Base-by-base conservation (phyloP, 129 eudicot species). In the Flaveria sonorensis region DNA sequence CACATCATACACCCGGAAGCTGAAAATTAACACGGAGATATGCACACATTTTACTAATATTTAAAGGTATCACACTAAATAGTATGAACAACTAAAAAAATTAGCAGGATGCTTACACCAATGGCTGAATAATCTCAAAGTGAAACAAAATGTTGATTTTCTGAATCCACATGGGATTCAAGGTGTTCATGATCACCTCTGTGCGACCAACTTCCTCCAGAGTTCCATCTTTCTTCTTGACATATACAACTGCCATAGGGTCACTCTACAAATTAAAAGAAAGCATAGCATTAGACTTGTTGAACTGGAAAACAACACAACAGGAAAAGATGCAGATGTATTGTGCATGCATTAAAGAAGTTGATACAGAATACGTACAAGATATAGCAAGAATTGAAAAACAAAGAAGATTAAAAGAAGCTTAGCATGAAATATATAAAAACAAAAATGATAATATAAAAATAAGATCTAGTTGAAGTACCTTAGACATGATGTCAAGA, bases 181-280 rank as follows among this genome's bases (percentile, higher is more conserved):
- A 78, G 77, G 67, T 88, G 89, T 95, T 92, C 97, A 95, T 84
- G 82, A 95, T 88, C 71, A 95, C 99, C 76, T 95, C 99, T 28
- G 99, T 89, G 16, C 99, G 92, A 36, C 99, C 99, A 83, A 95
- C 81, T 85, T 95, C 96, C 76, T 92, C 88, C 36, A 92, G 82
- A 61, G 65, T 82, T 74, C 97, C 97, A 66, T 88, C 87, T 74
- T 76, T 85, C 82, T 68, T 92, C 86, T 86, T 88, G 70, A 66
- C 67, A 77, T 81, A 95, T 47, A 86, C 89, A 30, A 95, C 89
- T 45, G 90, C 92, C 89, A 95, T 95, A 10, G 97, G 99, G 86
- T 95, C 99, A 81, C 99, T 95, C 99, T 95, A 82, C 65, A 82
- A 50, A 21, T 59, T 32, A 32, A 67, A 80, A 21, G 61, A 77